Conservation (phyloP, 2,329 filamentous ascomycete genomes). For the Claviceps africana region DNA sequence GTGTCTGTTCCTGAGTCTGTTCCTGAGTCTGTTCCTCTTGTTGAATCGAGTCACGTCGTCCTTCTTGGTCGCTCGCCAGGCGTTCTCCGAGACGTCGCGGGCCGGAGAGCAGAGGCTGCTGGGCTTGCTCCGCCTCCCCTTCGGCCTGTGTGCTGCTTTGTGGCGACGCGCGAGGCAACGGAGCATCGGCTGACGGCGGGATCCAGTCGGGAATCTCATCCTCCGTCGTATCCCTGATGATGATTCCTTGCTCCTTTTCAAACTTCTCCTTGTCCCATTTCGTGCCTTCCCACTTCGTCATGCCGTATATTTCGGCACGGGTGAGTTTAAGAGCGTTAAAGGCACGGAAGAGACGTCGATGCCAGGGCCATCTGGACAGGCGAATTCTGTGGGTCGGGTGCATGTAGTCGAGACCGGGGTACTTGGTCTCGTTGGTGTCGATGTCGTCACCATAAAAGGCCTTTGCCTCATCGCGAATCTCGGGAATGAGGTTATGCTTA, state of each 20-base stretch:
- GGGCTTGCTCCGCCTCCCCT: background rate
- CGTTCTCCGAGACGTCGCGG: slow-evolving; percentile 7
- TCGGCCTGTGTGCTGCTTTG: too few species aligned
- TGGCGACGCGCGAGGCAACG: slow-evolving; percentile 4
- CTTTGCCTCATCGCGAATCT: slow-evolving; percentile 66
- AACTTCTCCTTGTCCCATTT: slow-evolving; percentile 72
- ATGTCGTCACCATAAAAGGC: slow-evolving; percentile 70
- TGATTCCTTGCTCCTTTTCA: slow-evolving; percentile 58
- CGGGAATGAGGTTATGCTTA: slow-evolving; percentile 55
- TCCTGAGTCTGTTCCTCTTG: too few species aligned
- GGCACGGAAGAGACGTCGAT: slow-evolving; percentile 60
- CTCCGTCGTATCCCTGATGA: slow-evolving; percentile 56
- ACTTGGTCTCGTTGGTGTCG: slow-evolving; percentile 66
- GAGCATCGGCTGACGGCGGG: slow-evolving; percentile 10
- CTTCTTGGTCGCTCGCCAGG: slow-evolving; percentile 4
- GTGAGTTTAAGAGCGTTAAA: slow-evolving; percentile 60
- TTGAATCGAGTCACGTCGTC: background rate
- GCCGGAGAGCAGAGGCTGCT: slow-evolving; percentile 1
- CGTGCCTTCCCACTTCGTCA: slow-evolving; percentile 75
- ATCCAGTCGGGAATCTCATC: slow-evolving; percentile 51
- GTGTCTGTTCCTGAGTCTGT: too few species aligned
- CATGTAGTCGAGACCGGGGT: slow-evolving; percentile 68
- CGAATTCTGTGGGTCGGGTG: slow-evolving; percentile 60
- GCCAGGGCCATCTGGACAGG: slow-evolving; percentile 64
- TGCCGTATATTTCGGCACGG: slow-evolving; percentile 50